Evolutionary conservation across 23 red algal species (phyloP), one percentile per base, ranked within the genome.

Genomic region (Chondrus crispus): DNA sequence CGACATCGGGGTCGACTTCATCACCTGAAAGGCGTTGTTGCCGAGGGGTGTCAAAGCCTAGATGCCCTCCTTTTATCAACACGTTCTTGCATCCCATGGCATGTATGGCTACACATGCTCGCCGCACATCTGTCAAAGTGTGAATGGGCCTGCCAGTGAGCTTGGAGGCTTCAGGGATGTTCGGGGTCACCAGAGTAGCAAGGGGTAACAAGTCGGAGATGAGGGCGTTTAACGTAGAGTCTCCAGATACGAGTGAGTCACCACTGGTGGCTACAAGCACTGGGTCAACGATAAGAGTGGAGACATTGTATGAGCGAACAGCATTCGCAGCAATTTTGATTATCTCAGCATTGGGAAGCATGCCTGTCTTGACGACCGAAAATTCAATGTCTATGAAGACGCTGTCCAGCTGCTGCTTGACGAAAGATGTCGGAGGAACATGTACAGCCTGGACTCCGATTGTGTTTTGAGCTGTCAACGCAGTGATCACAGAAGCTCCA

Each of bases 391-490:
- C 97, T 8, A 62, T 72, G 37, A 96, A 68, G 9, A 99, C 91
- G 82, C 88, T 93, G 20, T 95, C 40, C 41, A 99, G 46, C 78
- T 99, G 97, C 5, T 80, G 33, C 16, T 81, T 38, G 18, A 99
- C 82, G 69, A 96, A 68, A 2, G 18, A 22, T 18, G 87, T 13
- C 12, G 87, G 83, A 26, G 95, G 89, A 10, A 80, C 68, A 45
- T 93, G 82, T 22, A 99, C 72, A 32, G 73, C 72, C 30, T 96
- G 97, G 29, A 96, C 95, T 30, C 94, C 97, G 42, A 8, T 22
- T 2, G 97, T 99, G 62, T 99, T 99, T 68, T 99, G 97, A 40
- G 97, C 97, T 19, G 97, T 99, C 12, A 99, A 62, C 4, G 97
- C 94, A n/a, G 97, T 99, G 75, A 99, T 84, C 39, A 85, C 97